Evolutionary conservation across 176 grass and related monocot species (phyloP).

Genomic region (Thinopyrum elongatum): DNA sequence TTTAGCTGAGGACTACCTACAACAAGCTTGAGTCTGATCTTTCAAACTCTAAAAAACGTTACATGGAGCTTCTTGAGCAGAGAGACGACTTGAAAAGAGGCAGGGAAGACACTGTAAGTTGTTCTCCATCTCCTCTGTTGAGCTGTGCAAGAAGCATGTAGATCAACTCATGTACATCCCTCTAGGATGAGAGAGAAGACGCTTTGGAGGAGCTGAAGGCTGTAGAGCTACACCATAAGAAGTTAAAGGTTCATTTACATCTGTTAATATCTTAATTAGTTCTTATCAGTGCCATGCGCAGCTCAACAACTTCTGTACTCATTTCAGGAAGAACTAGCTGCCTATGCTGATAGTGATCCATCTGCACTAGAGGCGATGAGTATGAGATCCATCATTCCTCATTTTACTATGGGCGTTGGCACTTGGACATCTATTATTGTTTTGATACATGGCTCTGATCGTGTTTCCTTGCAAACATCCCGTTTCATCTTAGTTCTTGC

Average conservation of each 20-base stretch:
- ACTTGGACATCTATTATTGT: slow-evolving; percentile 1
- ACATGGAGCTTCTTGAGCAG: slow-evolving; percentile 77
- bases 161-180: slow-evolving; percentile 13
- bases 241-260: slow-evolving; percentile 58
- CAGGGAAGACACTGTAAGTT: slow-evolving; percentile 87
- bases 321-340: slow-evolving; percentile 77
- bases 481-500: background rate
- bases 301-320: background rate
- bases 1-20: slow-evolving; percentile 68
- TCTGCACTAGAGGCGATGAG: slow-evolving; percentile 83
- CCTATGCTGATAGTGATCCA: slow-evolving; percentile 90
- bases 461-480: background rate
- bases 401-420: slow-evolving; percentile 1
- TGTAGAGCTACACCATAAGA: slow-evolving; percentile 73
- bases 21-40: slow-evolving; percentile 82
- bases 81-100: slow-evolving; percentile 90
- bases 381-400: slow-evolving; percentile 39
- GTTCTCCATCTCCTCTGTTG: slow-evolving; percentile 1
- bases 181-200: slow-evolving; percentile 83
- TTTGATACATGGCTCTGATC: slow-evolving; percentile 16
- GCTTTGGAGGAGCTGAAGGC: slow-evolving; percentile 68
- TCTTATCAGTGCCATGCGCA: slow-evolving; percentile 17
- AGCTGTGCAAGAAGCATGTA: background rate
- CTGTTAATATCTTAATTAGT: background rate
- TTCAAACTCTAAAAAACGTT: slow-evolving; percentile 62